Evolutionary conservation across 2,329 filamentous ascomycete species (phyloP).

Genomic region (Colletotrichum simmondsii): DNA sequence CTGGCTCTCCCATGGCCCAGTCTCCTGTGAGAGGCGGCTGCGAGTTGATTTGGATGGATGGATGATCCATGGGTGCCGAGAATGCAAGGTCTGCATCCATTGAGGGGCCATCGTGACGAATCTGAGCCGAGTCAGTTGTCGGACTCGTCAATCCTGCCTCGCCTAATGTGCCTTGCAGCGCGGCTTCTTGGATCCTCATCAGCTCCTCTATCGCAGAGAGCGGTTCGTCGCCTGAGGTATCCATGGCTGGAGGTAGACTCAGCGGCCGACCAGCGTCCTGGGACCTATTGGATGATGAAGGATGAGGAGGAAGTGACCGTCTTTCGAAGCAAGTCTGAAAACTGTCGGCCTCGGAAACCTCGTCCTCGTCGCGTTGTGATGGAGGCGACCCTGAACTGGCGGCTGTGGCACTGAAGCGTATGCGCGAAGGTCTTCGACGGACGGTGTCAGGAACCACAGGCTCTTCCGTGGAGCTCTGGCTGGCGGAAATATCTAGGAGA

Average conservation of each 20-base stretch:
- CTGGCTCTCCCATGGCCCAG: conserved; percentile 6
- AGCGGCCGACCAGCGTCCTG: background rate
- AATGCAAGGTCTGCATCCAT: background rate
- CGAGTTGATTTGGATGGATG: conserved; percentile 28
- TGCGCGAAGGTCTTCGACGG: conserved; percentile 16
- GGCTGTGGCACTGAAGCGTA: background rate
- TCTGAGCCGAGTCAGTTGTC: background rate
- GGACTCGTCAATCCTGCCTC: conserved; percentile 8
- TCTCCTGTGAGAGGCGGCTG: conserved; percentile 16
- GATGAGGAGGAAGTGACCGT: background rate
- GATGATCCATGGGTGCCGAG: conserved; percentile 4
- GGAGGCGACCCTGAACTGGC: background rate
- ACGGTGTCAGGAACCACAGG: conserved; percentile 34
- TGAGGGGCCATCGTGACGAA: background rate
- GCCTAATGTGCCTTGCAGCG: background rate
- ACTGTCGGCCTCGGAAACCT: conserved; percentile 4
- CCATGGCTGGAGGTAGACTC: conserved; percentile 8
- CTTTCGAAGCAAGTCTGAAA: conserved; percentile 18
- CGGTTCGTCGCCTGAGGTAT: conserved; percentile 14
- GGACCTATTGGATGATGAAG: background rate
- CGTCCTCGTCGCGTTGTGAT: background rate
- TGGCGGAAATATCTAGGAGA: conserved; percentile 9
- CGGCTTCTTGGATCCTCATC: conserved; percentile 26
- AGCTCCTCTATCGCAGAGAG: conserved; percentile 31
- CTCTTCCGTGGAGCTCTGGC: conserved; percentile 17